phyloP scores from a whole-genome alignment of 352 stramenopile species.

The Phytopythium litorale region DNA sequence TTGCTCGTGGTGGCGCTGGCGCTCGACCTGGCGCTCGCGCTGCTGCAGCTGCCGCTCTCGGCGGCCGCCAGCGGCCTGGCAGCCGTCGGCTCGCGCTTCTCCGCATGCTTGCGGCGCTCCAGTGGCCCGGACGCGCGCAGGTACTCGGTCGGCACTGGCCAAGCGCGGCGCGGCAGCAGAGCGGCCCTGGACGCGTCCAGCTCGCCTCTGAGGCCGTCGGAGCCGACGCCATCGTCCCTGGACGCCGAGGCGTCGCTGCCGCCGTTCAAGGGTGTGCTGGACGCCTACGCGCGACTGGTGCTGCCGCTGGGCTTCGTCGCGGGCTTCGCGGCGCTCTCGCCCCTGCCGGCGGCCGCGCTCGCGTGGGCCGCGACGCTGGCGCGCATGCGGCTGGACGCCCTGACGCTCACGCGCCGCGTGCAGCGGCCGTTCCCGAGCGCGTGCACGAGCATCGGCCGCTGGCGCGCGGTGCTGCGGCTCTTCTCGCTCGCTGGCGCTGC shows the following conservation, averaged over 20 bases:
- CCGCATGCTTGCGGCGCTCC: background rate
- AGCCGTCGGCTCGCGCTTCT: background rate
- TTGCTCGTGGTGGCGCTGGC: constrained; percentile 46
- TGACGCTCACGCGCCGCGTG: constrained; percentile 50
- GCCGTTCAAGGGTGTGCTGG: constrained; percentile 65
- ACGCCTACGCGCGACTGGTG: constrained; percentile 73
- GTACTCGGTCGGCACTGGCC: background rate
- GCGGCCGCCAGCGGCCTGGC: background rate
- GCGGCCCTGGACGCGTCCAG: background rate
- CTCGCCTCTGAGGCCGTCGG: background rate
- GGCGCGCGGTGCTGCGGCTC: constrained; percentile 51
- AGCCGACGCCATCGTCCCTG: constrained; percentile 4
- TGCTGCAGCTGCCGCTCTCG: constrained; percentile 14
- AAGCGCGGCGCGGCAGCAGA: background rate
- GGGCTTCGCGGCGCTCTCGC: constrained; percentile 57
- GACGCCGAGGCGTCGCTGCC: constrained; percentile 39
- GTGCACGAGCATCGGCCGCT: constrained; percentile 53
- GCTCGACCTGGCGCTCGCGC: constrained; percentile 36
- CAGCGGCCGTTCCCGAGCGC: constrained; percentile 60
- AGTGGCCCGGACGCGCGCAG: background rate
- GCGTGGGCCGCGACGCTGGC: constrained; percentile 47
- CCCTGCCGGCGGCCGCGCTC: constrained; percentile 28
- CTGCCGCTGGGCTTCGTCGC: constrained; percentile 57
- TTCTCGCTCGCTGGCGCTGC: constrained; percentile 45
- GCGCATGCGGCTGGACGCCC: constrained; percentile 65